Evolutionary conservation across 192 early-diverging fungal species (phyloP), one percentile per base, ranked within the genome.

Genomic region (Backusella tuberculispora): DNA sequence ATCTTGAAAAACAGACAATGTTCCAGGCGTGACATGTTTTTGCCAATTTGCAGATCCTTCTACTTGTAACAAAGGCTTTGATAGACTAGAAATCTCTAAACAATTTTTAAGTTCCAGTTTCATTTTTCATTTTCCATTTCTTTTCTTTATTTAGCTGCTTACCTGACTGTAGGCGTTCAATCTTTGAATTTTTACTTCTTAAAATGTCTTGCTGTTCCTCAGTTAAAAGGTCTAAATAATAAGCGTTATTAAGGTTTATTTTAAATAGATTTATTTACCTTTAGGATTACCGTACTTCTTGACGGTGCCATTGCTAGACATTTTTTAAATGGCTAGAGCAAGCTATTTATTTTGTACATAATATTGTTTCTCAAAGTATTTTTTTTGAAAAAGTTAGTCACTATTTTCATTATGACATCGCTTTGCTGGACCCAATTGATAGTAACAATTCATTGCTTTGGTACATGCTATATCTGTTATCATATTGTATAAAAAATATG

Each of bases 1-100:
- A 67, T 85, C 86, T 66, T 82, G 84, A 70, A 87, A 85, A 7
- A 87, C 65, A 5, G 82, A 72, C 6, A 87, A 60, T 48, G 83
- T 85, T 21, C 77, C 75, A 50, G 86, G 79, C 41, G 80, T 80
- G 45, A 87, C 77, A 34, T 87, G 83, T 72, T 77, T 78, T 71
- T 84, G 67, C 81, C 81, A 82, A 19, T 46, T 71, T 21, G 50
- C 8, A 8, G 73, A 41, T 29, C 41, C 73, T 38, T 81, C 45
- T 38, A 46, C 41, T 29, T 40, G 60, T 48, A 74, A 19, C 19
- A 78, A 34, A 38, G 81, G 73, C 63, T 78, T 73, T 9, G 74
- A 74, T 60, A 74, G 34, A 34, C 48, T 74, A 14, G 56, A 76
- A 7, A 78, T 78, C 66, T 78, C 76, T 78, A 74, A n/a, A 5